phyloP scores from a whole-genome alignment of 495 filamentous ascomycete genomes.

The Geoglossum glabrum region DNA sequence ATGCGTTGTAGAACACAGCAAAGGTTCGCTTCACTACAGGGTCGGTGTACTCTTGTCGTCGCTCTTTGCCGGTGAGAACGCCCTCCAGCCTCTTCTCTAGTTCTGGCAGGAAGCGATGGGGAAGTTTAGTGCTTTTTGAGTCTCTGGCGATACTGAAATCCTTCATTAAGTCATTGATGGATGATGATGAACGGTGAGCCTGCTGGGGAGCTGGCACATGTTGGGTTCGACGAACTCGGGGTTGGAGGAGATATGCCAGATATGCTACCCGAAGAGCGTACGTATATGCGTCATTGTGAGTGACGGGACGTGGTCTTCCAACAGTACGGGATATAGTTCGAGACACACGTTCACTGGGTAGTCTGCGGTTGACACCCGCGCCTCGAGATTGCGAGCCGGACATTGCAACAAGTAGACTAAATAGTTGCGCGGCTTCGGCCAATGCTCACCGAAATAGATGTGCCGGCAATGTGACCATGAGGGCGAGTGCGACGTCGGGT shows the following conservation, averaged over 20 bases:
- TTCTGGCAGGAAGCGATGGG: constrained; percentile 52
- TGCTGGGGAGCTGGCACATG: constrained; percentile 48
- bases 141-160: constrained; percentile 57
- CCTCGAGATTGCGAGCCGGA: neutral
- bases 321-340: constrained; percentile 15
- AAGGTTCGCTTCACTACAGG: constrained; percentile 58
- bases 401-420: too few relatives aligned
- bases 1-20: constrained; percentile 56
- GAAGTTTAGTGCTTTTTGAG: constrained; percentile 60
- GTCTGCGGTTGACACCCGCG: neutral
- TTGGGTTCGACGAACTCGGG: constrained; percentile 68
- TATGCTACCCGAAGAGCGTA: constrained; percentile 83
- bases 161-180: constrained; percentile 48
- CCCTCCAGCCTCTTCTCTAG: constrained; percentile 48
- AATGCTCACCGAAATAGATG: neutral
- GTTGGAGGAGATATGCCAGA: constrained; percentile 81
- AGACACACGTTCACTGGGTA: neutral
- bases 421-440: neutral
- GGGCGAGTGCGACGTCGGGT: neutral
- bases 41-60: constrained; percentile 59
- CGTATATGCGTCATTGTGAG: constrained; percentile 59
- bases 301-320: constrained; percentile 27
- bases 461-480: neutral
- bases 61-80: constrained; percentile 49
- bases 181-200: constrained; percentile 45